A percentile compares a stretch with the other conserved stretches of the same genome.
Conservation (phyloP, 2,329 filamentous ascomycete genomes). For the Emmonsiellopsis sp. region DNA sequence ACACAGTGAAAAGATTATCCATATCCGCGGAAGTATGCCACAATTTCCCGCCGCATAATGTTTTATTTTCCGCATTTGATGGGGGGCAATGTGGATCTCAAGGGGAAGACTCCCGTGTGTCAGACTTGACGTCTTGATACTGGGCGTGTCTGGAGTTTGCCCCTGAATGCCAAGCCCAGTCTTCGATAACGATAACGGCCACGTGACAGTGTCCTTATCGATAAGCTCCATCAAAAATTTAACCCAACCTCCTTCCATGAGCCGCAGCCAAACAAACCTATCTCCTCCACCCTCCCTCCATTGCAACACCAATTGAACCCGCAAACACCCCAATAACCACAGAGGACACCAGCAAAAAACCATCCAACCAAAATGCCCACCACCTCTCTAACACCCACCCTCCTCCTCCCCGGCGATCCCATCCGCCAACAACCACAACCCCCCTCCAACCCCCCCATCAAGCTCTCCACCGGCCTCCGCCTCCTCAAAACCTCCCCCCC, state of each 20-base stretch:
- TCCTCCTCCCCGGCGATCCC: constrained; percentile 75
- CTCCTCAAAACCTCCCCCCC: constrained; percentile 58
- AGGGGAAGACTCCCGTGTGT: too few relatives aligned
- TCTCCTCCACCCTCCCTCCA: neutral
- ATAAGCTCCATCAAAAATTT: neutral
- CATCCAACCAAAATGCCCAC: neutral
- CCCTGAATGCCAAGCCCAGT: neutral
- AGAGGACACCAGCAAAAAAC: neutral
- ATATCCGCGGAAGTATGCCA: too few relatives aligned
- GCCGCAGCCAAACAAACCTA: neutral
- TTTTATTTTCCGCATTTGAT: too few relatives aligned
- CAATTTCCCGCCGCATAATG: too few relatives aligned
- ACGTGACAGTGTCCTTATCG: neutral
- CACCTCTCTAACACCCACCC: constrained; percentile 36
- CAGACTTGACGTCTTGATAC: too few relatives aligned
- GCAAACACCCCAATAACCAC: neutral
- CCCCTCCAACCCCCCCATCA: constrained; percentile 54
- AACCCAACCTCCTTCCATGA: neutral
- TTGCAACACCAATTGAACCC: neutral
- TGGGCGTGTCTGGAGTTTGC: too few relatives aligned
- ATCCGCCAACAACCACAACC: constrained; percentile 56
- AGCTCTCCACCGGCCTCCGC: constrained; percentile 73
- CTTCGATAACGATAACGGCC: neutral
- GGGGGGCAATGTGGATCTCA: too few relatives aligned
- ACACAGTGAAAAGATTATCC: too few relatives aligned